These are phyloP conservation scores for Phaseolus coccineus DNA, from an alignment of 331 rosid genomes.

Conservation along the genomic window DNA sequence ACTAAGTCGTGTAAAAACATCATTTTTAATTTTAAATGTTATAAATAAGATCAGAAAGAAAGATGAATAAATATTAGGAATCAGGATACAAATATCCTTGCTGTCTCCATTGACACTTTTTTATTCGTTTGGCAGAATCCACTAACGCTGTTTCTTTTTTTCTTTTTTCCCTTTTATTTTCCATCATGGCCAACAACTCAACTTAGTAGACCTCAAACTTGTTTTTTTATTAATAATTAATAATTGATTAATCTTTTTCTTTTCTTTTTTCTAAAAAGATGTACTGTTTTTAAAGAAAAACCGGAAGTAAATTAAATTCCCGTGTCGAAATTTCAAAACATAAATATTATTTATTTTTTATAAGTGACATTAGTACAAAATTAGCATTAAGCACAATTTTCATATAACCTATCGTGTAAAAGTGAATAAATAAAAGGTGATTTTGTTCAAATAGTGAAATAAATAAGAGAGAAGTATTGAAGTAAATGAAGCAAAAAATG, in stretches of 20 bases:
- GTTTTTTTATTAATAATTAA: background rate
- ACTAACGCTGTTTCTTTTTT: background rate
- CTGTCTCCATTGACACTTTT: constrained; percentile 49
- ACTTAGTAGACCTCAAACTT: background rate
- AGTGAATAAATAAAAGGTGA: no score
- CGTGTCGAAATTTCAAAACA: background rate
- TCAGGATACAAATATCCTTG: constrained; percentile 36
- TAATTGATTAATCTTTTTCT: background rate
- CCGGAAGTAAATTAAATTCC: background rate
- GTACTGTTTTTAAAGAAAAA: background rate
- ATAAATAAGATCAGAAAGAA: no score
- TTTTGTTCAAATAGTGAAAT: no score
- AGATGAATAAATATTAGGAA: background rate
- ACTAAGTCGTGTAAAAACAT: no score
- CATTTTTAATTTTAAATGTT: no score
- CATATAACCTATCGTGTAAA: background rate
- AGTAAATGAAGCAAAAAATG: no score
- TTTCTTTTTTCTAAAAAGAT: background rate
- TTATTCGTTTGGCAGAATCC: constrained; percentile 30
- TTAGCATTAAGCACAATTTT: background rate
- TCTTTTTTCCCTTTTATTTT: background rate
- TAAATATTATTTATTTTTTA: background rate
- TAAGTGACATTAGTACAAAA: background rate
- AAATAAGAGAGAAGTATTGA: no score
- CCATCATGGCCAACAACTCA: constrained; percentile 2